phyloP scores from a whole-genome alignment of 2,329 filamentous ascomycete species.

The Talaromyces funiculosus region DNA sequence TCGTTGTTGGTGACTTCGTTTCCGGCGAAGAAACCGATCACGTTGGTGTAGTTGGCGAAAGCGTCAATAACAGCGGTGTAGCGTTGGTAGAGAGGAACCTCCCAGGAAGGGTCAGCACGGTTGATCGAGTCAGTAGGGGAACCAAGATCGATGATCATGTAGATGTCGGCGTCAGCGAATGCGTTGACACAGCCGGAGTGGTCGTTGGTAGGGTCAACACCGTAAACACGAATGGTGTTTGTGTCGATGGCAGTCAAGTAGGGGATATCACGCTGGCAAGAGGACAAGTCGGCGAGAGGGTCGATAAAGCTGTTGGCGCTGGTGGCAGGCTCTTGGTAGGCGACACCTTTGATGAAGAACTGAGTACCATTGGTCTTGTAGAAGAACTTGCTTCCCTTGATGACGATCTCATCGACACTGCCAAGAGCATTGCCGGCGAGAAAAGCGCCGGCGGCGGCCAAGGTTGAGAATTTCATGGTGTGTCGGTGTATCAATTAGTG shows the following conservation, averaged over 20 bases:
- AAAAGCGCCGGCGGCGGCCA: constrained; percentile 48
- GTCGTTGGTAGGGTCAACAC: constrained; percentile 71
- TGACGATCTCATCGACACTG: constrained; percentile 49
- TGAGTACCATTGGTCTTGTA: constrained; percentile 73
- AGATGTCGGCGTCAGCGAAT: constrained; percentile 81
- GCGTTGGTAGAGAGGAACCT: constrained; percentile 67
- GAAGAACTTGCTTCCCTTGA: constrained; percentile 77
- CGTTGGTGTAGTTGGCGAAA: constrained; percentile 78
- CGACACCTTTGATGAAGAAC: constrained; percentile 87
- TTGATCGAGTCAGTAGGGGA: constrained; percentile 80
- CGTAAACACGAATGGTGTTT: constrained; percentile 94
- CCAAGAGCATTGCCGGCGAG: constrained; percentile 47
- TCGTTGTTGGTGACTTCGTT: constrained; percentile 91
- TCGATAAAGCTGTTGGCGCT: constrained; percentile 61
- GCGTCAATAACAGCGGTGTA: constrained; percentile 81
- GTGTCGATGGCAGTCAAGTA: constrained; percentile 71
- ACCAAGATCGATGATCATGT: constrained; percentile 85
- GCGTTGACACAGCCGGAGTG: constrained; percentile 81
- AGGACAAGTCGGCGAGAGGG: constrained; percentile 65
- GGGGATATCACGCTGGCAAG: constrained; percentile 81
- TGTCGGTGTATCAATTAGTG: neutral
- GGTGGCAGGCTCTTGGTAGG: constrained; percentile 66
- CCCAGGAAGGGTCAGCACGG: constrained; percentile 73
- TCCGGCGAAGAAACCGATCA: constrained; percentile 95
- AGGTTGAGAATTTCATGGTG: constrained; percentile 50